phyloP scores from a whole-genome alignment of 1,139 yeast species.

The Saccharomyces hybrid region DNA sequence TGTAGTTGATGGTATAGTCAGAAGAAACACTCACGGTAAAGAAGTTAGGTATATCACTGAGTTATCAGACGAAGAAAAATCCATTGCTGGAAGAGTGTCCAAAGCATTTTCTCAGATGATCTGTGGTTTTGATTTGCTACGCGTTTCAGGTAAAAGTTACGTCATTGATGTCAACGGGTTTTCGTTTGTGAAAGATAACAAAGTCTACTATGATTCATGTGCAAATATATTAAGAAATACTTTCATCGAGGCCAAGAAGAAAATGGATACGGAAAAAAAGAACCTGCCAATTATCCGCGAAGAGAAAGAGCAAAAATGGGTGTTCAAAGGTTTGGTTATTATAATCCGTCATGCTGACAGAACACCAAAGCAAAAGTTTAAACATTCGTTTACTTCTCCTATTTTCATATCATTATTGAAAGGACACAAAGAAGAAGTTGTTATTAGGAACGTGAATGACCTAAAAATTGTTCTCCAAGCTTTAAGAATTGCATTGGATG shows the following conservation, averaged over 20 bases:
- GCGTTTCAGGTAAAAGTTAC: slow-evolving; percentile 81
- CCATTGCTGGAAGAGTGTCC: slow-evolving; percentile 73
- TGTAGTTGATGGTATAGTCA: slow-evolving; percentile 95
- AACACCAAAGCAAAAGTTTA: slow-evolving; percentile 97
- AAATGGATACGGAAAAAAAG: slow-evolving; percentile 39
- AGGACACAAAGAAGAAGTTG: slow-evolving; percentile 94
- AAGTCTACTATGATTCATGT: slow-evolving; percentile 76
- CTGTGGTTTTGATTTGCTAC: slow-evolving; percentile 90
- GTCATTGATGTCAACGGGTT: slow-evolving; percentile 98
- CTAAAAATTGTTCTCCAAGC: slow-evolving; percentile 79
- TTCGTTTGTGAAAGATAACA: slow-evolving; percentile 91
- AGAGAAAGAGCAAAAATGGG: slow-evolving; percentile 93
- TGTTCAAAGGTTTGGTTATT: slow-evolving; percentile 83
- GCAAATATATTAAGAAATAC: slow-evolving; percentile 68
- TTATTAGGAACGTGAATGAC: slow-evolving; percentile 82
- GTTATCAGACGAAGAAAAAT: slow-evolving; percentile 62
- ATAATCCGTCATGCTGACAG: slow-evolving; percentile 97
- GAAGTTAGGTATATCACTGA: slow-evolving; percentile 88
- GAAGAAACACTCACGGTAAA: slow-evolving; percentile 95
- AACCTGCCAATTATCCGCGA: slow-evolving; percentile 37
- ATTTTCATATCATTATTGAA: slow-evolving; percentile 79
- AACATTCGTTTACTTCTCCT: slow-evolving; percentile 85
- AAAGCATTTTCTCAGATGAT: slow-evolving; percentile 84
- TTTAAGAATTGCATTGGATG: slow-evolving; percentile 71
- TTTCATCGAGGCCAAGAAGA: slow-evolving; percentile 53